Conservation (phyloP, 331 rosid species). For the Phaseolus coccineus region DNA sequence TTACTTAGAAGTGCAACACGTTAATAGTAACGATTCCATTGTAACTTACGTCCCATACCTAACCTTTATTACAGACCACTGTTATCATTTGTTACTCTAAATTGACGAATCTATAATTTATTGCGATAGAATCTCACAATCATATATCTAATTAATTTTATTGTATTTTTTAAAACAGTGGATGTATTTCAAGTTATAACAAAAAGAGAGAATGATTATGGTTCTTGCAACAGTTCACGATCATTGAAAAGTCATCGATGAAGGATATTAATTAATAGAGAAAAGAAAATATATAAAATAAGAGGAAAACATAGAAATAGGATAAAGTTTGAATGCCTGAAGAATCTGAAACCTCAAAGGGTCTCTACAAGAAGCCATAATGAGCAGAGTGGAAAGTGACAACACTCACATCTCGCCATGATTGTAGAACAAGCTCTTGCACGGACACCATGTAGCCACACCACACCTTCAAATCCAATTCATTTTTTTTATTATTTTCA, state of each 20-base stretch:
- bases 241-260: not conserved
- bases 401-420: not conserved
- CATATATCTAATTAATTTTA: no score
- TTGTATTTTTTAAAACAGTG: no score
- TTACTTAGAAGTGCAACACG: no score
- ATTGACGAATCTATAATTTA: no score
- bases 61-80: no score
- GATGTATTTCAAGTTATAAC: not conserved
- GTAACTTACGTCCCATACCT: no score
- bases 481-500: not conserved
- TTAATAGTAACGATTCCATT: no score
- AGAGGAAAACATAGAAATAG: not conserved
- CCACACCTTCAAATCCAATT: not conserved
- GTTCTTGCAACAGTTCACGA: not conserved
- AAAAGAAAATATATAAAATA: not conserved
- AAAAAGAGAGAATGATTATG: not conserved
- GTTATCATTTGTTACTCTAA: no score
- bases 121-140: no score
- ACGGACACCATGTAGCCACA: conserved; percentile 29
- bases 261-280: not conserved
- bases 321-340: not conserved
- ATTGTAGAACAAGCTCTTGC: conserved; percentile 23
- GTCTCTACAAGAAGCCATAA: conserved; percentile 6
- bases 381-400: conserved; percentile 17
- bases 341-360: conserved; percentile 30